A percentile compares a stretch with the other conserved stretches of the same genome.
Evolutionary conservation across 257 asterid genomes (phyloP).

Genomic region (Jaltomata sinuosa): DNA sequence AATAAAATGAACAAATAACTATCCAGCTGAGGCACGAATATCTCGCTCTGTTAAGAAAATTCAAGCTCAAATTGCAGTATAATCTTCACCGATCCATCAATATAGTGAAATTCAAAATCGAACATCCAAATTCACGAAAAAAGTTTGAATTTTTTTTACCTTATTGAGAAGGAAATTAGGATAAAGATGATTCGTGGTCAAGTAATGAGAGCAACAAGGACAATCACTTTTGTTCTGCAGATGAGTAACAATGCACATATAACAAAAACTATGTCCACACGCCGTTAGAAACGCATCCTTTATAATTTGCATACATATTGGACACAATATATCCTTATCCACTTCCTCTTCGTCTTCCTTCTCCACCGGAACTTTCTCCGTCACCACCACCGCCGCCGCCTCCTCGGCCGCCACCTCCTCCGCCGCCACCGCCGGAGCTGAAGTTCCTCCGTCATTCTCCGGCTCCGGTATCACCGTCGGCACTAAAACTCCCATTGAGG

Average conservation of each 20-base stretch:
- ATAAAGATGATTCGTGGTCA: constrained; percentile 53
- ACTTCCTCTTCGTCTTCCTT: constrained; percentile 20
- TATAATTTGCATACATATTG: constrained; percentile 86
- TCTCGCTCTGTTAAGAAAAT: background rate
- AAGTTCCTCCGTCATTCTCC: constrained; percentile 16
- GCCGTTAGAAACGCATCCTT: constrained; percentile 81
- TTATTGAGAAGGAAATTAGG: constrained; percentile 93
- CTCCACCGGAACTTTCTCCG: background rate
- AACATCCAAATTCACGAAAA: background rate
- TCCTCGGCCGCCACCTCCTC: constrained; percentile 1
- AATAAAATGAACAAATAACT: too few species aligned
- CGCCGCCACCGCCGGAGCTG: background rate
- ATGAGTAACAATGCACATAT: constrained; percentile 81
- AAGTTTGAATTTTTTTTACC: constrained; percentile 16
- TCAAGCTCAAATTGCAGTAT: background rate
- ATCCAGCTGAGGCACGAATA: background rate
- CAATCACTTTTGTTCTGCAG: constrained; percentile 81
- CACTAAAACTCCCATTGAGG: constrained; percentile 38
- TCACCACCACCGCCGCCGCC: background rate
- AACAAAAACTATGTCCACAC: constrained; percentile 94
- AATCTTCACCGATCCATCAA: background rate
- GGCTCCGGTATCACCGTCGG: constrained; percentile 45
- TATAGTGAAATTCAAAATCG: background rate
- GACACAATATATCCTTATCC: constrained; percentile 76
- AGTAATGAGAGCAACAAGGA: constrained; percentile 75